phyloP scores from a whole-genome alignment of 1,139 yeast species.

The Yamadazyma diddensiae region DNA sequence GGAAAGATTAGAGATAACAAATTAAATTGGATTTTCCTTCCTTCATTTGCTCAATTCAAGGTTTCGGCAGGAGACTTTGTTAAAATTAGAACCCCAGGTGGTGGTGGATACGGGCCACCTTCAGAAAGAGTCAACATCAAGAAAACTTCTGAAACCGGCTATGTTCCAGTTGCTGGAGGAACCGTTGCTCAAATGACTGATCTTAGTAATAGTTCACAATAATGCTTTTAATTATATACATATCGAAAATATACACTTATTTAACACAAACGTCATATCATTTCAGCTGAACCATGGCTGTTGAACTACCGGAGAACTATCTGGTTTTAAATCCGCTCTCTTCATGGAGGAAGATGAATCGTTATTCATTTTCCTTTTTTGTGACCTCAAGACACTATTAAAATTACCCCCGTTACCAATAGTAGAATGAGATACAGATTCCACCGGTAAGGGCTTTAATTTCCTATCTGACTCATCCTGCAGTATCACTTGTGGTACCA shows the following conservation, averaged over 20 bases:
- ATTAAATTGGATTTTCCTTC: conserved; percentile 19
- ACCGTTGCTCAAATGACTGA: conserved; percentile 5
- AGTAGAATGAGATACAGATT: conserved; percentile 9
- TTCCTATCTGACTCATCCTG: conserved; percentile 30
- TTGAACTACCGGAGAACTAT: not conserved
- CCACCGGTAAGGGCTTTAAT: conserved; percentile 28
- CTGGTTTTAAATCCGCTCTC: conserved; percentile 28
- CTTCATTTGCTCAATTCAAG: conserved; percentile 19
- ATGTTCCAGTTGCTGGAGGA: conserved; percentile 21
- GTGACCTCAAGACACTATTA: conserved; percentile 25
- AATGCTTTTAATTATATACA: not conserved
- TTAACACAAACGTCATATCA: not conserved
- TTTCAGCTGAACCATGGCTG: conserved; percentile 2
- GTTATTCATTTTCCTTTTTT: conserved; percentile 21
- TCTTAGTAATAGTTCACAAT: not conserved
- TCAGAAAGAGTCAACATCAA: conserved; percentile 2
- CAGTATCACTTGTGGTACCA: conserved; percentile 17
- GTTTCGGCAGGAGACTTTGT: conserved; percentile 38
- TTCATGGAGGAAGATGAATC: conserved; percentile 19
- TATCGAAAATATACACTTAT: not conserved
- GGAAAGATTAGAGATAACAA: conserved; percentile 22
- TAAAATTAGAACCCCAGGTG: conserved; percentile 49
- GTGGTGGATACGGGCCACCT: conserved; percentile 46
- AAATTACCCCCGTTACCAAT: conserved; percentile 29
- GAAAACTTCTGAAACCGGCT: not conserved